Conservation (phyloP, 345 rosid genomes). For the Litchi chinensis region DNA sequence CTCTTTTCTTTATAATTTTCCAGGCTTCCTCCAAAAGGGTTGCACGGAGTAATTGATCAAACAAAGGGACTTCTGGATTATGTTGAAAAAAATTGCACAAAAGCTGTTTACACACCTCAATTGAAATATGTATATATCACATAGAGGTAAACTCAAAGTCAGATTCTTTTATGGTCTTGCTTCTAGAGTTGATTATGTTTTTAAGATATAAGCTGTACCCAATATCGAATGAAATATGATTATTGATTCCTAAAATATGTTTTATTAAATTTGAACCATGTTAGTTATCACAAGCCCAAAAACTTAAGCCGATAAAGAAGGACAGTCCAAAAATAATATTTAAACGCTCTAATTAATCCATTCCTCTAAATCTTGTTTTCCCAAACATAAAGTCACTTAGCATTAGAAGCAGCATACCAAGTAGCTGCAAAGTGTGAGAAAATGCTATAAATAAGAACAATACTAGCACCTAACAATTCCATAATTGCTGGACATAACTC, state of each 20-base stretch:
- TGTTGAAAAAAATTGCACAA: constrained; percentile 66
- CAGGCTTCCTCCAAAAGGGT: constrained; percentile 91
- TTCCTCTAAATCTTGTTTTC: too few relatives aligned
- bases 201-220: background rate
- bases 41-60: constrained; percentile 82
- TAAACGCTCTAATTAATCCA: too few relatives aligned
- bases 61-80: constrained; percentile 87
- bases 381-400: too few relatives aligned
- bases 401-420: too few relatives aligned
- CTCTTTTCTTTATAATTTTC: background rate
- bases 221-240: background rate
- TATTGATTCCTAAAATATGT: background rate
- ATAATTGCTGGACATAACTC: too few relatives aligned
- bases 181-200: background rate
- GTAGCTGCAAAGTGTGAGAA: too few relatives aligned
- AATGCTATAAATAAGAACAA: too few relatives aligned
- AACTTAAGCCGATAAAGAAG: too few relatives aligned
- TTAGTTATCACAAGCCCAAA: too few relatives aligned
- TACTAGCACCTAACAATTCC: too few relatives aligned
- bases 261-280: background rate
- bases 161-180: constrained; percentile 8
- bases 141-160: constrained; percentile 59
- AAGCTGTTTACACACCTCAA: constrained; percentile 74
- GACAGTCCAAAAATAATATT: too few relatives aligned
- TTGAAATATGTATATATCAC: constrained; percentile 87